These are phyloP conservation scores for Mycena belliarum DNA, from an alignment of 768 basidiomycete species.

Conservation along the genomic window DNA sequence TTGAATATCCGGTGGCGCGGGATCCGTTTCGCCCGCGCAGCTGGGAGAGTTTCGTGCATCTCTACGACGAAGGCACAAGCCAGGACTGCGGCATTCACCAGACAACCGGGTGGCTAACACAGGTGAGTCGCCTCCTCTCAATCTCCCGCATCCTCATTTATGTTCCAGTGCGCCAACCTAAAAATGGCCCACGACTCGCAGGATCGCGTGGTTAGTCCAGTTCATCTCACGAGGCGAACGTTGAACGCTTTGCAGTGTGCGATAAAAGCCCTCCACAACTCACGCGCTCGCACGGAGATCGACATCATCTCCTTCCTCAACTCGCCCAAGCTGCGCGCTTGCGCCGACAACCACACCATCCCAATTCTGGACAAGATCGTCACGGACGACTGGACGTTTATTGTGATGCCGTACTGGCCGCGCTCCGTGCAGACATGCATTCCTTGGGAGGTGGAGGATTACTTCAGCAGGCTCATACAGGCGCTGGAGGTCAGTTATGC, in stretches of 20 bases:
- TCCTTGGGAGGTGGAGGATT: conserved; percentile 22
- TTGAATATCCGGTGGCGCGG: conserved; percentile 1
- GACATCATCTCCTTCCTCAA: conserved; percentile 21
- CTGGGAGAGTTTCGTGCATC: conserved; percentile 11
- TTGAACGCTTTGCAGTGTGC: conserved; percentile 9
- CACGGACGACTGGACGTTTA: conserved; percentile 20
- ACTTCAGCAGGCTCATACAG: conserved; percentile 16
- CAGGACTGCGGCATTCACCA: conserved; percentile 10
- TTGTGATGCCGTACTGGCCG: conserved; percentile 23
- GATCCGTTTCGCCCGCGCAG: conserved; percentile 12
- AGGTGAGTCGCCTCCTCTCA: conserved; percentile 6
- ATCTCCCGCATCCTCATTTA: background rate
- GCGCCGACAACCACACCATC: conserved; percentile 23
- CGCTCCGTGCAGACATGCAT: conserved; percentile 17
- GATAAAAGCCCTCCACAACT: conserved; percentile 18
- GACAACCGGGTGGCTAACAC: conserved; percentile 22
- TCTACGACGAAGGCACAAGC: background rate
- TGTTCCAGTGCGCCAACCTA: conserved; percentile 9
- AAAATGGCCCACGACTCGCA: conserved; percentile 22
- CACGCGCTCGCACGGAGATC: conserved; percentile 9
- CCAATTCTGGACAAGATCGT: conserved; percentile 19
- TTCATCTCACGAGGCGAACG: background rate
- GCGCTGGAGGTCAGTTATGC: conserved; percentile 12
- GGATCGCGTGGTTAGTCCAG: conserved; percentile 13
- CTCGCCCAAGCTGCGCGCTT: conserved; percentile 13